phyloP scores from a whole-genome alignment of 1,284 basidiomycete species.

The Omphalotus olearius region DNA sequence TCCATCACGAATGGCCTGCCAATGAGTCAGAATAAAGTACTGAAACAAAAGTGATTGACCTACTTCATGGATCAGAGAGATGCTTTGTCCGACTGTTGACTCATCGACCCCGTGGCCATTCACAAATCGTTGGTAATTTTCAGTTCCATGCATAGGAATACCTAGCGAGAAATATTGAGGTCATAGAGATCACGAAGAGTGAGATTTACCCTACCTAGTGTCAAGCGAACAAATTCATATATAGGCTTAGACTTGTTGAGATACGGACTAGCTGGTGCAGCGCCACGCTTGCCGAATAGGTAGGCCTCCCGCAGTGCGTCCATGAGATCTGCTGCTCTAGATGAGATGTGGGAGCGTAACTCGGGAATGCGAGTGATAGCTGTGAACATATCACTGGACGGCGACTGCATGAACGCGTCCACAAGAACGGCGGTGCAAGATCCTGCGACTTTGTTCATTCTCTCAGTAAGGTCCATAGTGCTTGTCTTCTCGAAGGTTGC shows the following conservation, averaged over 20 bases:
- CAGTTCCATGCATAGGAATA: conserved; percentile 69
- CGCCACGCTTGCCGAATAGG: conserved; percentile 48
- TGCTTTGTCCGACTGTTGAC: conserved; percentile 59
- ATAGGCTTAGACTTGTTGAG: conserved; percentile 61
- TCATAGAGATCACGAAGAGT: background rate
- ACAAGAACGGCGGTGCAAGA: conserved; percentile 57
- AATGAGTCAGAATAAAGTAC: background rate
- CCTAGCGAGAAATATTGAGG: conserved; percentile 26
- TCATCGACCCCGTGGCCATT: conserved; percentile 57
- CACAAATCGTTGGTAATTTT: conserved; percentile 56
- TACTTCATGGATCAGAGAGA: conserved; percentile 66
- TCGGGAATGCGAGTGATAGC: conserved; percentile 33
- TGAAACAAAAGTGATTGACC: conserved; percentile 12
- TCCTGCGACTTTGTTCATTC: conserved; percentile 64
- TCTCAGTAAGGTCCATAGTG: conserved; percentile 62
- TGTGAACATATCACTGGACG: conserved; percentile 24
- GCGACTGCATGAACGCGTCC: conserved; percentile 45
- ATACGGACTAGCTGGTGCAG: conserved; percentile 55
- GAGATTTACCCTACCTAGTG: conserved; percentile 27
- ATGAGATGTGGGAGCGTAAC: conserved; percentile 50
- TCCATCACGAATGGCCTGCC: conserved; percentile 64
- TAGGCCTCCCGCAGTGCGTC: conserved; percentile 48
- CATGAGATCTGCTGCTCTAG: conserved; percentile 41
- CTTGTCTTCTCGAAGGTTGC: conserved; percentile 61
- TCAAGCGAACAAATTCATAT: conserved; percentile 68